These are phyloP conservation scores for Rhizopus microsporus DNA, from an alignment of 371 early-diverging fungal species.

Conservation along the genomic window DNA sequence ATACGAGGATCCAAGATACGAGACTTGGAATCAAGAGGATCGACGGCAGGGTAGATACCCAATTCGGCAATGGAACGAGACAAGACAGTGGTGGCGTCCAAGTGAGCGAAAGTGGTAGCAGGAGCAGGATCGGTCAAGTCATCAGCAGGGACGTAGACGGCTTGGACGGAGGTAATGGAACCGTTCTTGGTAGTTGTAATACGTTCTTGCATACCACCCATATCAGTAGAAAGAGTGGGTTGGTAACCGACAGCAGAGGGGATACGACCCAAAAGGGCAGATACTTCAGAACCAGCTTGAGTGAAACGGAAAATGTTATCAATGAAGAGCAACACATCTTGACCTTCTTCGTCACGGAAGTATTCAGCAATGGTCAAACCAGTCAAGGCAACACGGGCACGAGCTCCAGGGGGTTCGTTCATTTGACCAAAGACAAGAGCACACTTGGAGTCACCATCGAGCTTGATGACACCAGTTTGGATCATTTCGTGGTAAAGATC, in stretches of 20 bases:
- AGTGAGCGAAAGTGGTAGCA: slow-evolving; percentile 98
- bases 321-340: slow-evolving; percentile 98
- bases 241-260: slow-evolving; percentile 99
- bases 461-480: slow-evolving; percentile 88
- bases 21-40: slow-evolving; percentile 96
- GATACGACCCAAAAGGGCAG: slow-evolving; percentile 98
- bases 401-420: slow-evolving; percentile 98
- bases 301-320: slow-evolving; percentile 99
- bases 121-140: slow-evolving; percentile 99
- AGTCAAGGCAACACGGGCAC: slow-evolving; percentile 96
- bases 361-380: slow-evolving; percentile 98
- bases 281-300: slow-evolving; percentile 93
- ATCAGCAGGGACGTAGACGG: slow-evolving; percentile 98
- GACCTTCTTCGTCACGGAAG: slow-evolving; percentile 99
- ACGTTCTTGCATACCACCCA: slow-evolving; percentile 98
- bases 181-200: slow-evolving; percentile 99
- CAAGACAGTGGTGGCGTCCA: slow-evolving; percentile 98
- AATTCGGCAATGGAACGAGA: slow-evolving; percentile 97
- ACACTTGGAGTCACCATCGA: slow-evolving; percentile 91
- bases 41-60: slow-evolving; percentile 99
- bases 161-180: slow-evolving; percentile 97
- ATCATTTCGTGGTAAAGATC: slow-evolving; percentile 99
- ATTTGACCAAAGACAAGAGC: slow-evolving; percentile 96
- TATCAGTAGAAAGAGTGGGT: slow-evolving; percentile 94
- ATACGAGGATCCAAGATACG: slow-evolving; percentile 96